These are phyloP conservation scores for Sphaerulina vaccinii DNA, from an alignment of 2,329 filamentous ascomycete species.

Conservation along the genomic window DNA sequence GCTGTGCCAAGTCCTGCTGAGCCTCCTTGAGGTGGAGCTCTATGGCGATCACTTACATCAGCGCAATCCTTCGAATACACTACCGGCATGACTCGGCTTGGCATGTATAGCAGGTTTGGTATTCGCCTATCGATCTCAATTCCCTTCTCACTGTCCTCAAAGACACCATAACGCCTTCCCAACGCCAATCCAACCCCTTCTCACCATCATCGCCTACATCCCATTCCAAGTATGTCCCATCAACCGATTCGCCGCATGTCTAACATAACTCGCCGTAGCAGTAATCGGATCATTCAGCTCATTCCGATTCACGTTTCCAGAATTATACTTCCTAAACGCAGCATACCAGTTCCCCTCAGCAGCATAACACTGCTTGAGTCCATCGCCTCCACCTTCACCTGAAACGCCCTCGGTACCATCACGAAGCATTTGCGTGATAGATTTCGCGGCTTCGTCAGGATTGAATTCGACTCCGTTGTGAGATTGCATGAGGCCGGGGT, in stretches of 20 bases:
- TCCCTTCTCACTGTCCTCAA: neutral
- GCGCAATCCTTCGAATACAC: no score
- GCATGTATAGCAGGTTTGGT: no score
- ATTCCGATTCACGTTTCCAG: slow-evolving; percentile 8
- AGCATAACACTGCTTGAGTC: slow-evolving; percentile 42
- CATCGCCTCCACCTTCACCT: slow-evolving; percentile 47
- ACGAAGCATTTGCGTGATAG: slow-evolving; percentile 38
- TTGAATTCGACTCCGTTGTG: slow-evolving; percentile 40
- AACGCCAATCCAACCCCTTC: neutral
- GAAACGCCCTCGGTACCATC: slow-evolving; percentile 48
- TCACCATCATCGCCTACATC: neutral
- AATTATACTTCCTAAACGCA: slow-evolving; percentile 49
- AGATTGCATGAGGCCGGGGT: slow-evolving; percentile 50
- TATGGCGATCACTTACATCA: no score
- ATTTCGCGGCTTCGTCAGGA: slow-evolving; percentile 30
- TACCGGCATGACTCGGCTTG: no score
- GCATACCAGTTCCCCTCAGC: slow-evolving; percentile 40
- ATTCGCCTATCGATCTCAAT: no score
- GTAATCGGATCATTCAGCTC: slow-evolving; percentile 42
- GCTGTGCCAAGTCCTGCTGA: no score
- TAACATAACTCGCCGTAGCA: slow-evolving; percentile 53
- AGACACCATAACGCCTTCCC: neutral
- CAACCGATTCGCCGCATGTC: slow-evolving; percentile 53
- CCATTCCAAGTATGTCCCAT: slow-evolving; percentile 29
- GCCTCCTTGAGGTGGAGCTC: no score